A percentile compares a stretch with the other conserved stretches of the same genome.
Conservation (phyloP, 306 rosid genomes). For the Trifolium dubium region DNA sequence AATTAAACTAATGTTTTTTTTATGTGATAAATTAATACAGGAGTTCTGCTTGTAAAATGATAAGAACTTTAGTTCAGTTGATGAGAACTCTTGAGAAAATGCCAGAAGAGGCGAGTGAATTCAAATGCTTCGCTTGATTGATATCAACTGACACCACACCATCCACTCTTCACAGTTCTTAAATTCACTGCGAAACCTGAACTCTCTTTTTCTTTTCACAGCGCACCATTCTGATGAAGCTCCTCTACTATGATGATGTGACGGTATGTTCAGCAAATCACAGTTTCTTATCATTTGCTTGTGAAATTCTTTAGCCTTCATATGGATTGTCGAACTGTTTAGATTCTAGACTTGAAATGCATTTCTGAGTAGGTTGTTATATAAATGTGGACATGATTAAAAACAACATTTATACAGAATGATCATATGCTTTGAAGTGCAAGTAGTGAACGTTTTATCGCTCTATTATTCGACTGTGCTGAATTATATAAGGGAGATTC, state of each 20-base stretch:
- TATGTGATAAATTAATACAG: constrained; percentile 49
- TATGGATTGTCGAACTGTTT: constrained; percentile 8
- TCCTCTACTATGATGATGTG: constrained; percentile 82
- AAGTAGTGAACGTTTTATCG: constrained; percentile 2
- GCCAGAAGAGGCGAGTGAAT: constrained; percentile 84
- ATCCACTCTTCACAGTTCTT: constrained; percentile 1
- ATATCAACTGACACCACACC: too few species aligned
- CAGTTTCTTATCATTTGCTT: constrained; percentile 7
- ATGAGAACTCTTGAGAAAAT: constrained; percentile 97
- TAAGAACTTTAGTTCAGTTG: constrained; percentile 89
- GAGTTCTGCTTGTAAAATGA: constrained; percentile 99
- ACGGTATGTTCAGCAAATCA: constrained; percentile 58
- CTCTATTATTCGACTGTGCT: constrained; percentile 24
- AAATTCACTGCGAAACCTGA: constrained; percentile 17
- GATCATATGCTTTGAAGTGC: constrained; percentile 29
- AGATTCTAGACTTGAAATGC: constrained; percentile 20
- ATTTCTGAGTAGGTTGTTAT: constrained; percentile 7
- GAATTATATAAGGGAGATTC: not conserved
- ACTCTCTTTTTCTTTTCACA: constrained; percentile 46
- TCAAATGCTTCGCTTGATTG: constrained; percentile 19
- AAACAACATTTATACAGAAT: constrained; percentile 31
- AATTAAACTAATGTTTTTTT: constrained; percentile 27
- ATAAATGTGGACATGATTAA: constrained; percentile 32
- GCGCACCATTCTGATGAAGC: constrained; percentile 96
- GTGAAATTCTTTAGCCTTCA: constrained; percentile 1